phyloP scores from a whole-genome alignment of 2,329 filamentous ascomycete species.

The Aspergillus cejpii region DNA sequence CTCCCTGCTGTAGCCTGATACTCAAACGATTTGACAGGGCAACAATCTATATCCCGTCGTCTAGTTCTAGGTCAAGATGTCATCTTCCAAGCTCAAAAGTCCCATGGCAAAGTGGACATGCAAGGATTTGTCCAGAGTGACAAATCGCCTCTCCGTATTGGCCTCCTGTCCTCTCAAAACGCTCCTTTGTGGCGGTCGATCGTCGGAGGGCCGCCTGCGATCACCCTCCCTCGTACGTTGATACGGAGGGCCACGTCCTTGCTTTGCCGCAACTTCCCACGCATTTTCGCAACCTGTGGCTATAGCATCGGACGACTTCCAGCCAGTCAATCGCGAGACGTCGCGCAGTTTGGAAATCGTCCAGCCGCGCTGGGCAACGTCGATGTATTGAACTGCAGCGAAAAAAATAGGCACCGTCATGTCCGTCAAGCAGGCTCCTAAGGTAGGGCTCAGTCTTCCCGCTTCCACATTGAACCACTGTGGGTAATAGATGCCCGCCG shows the following conservation, averaged over 20 bases:
- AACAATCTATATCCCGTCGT: constrained; percentile 19
- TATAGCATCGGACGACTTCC: constrained; percentile 75
- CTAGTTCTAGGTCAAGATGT: constrained; percentile 59
- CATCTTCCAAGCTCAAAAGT: constrained; percentile 68
- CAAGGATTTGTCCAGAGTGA: constrained; percentile 58
- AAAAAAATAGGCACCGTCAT: constrained; percentile 78
- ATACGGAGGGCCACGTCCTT: constrained; percentile 72
- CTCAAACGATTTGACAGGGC: no score
- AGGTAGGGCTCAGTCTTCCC: constrained; percentile 62
- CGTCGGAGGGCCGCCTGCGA: constrained; percentile 8
- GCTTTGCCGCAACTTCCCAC: constrained; percentile 69
- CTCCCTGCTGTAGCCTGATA: neutral
- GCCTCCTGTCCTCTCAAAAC: constrained; percentile 17
- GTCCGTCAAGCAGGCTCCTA: constrained; percentile 78
- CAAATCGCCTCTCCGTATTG: constrained; percentile 44
- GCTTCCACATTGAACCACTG: constrained; percentile 32
- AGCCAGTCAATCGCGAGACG: constrained; percentile 74
- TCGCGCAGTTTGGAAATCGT: constrained; percentile 66
- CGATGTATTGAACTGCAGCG: constrained; percentile 71
- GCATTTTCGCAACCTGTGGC: constrained; percentile 75
- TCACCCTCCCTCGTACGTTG: constrained; percentile 27
- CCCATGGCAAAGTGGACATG: constrained; percentile 71
- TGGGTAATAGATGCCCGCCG: constrained; percentile 57
- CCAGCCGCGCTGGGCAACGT: constrained; percentile 68
- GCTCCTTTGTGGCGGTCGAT: neutral